A percentile compares a stretch with the other conserved stretches of the same genome.
These are phyloP conservation scores for Xylaria sp. DNA, from an alignment of 2,329 filamentous ascomycete genomes.

Conservation along the genomic window DNA sequence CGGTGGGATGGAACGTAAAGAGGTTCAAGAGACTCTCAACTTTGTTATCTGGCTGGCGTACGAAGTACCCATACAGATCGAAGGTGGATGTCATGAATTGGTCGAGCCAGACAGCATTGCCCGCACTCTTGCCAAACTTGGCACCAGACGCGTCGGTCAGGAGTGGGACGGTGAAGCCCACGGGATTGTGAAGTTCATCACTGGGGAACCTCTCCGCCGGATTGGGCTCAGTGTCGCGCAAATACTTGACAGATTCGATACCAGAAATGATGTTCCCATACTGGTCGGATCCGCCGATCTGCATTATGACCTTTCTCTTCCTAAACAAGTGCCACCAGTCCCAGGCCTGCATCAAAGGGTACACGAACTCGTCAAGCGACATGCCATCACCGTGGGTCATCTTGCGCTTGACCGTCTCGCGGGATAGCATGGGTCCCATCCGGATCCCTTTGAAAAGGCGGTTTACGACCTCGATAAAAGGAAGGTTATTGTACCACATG, in stretches of 20 bases:
- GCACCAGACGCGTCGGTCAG: constrained; percentile 81
- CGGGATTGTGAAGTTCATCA: constrained; percentile 58
- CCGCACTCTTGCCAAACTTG: constrained; percentile 94
- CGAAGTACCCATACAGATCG: constrained; percentile 89
- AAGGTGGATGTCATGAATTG: constrained; percentile 77
- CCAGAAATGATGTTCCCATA: constrained; percentile 95
- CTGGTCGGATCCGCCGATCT: constrained; percentile 94
- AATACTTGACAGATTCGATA: constrained; percentile 79
- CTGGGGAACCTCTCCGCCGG: constrained; percentile 43
- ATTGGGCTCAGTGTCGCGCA: constrained; percentile 61
- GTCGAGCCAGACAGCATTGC: constrained; percentile 94
- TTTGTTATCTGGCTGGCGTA: constrained; percentile 78
- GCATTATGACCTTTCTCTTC: constrained; percentile 69
- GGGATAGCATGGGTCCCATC: constrained; percentile 82
- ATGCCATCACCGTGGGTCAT: constrained; percentile 87
- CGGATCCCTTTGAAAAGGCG: constrained; percentile 74
- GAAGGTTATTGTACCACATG: constrained; percentile 74
- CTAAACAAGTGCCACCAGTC: constrained; percentile 90
- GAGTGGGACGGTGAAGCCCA: constrained; percentile 89
- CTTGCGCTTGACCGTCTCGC: constrained; percentile 85
- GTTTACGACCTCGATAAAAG: constrained; percentile 74
- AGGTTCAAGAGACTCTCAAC: constrained; percentile 82
- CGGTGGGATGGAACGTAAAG: constrained; percentile 82
- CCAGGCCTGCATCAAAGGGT: constrained; percentile 92
- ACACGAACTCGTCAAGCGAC: constrained; percentile 91